Base-by-base conservation (phyloP, 257 asterid species). In the Cruciata laevipes region DNA sequence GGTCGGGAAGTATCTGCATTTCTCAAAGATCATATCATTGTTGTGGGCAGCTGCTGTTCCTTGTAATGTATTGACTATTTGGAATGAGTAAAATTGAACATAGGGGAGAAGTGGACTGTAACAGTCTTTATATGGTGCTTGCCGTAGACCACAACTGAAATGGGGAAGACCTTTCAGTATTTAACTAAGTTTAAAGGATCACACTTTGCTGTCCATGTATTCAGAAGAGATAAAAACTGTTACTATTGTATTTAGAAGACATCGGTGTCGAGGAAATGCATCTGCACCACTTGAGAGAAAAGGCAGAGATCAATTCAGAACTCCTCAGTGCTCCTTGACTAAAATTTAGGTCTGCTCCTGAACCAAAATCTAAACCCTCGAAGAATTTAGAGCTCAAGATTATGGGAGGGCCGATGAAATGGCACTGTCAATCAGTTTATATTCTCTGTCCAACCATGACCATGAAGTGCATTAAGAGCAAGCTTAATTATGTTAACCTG, bases 151-250 rank as follows among this genome's bases (percentile, higher is more conserved):
- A 85, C 69, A 63, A 60, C 61, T 75, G 87, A 9, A 68, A 68
- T 70, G 16, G 2, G 7, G 95, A 96, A 23, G 70, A 87, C 31
- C 0, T 78, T 6, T 52, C 89, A 67, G 13, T 76, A 5, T 83
- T 91, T 69, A 42, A 74, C 61, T 82, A 73, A 57, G 47, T 69
- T 66, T 25, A 52, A 40, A 35, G 80, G 61, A 12, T 53, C 76
- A 24, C 85, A 80, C 74, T 89, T 91, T 70, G 71, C 74, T 63
- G 89, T 85, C 57, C 79, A 75, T 0, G 64, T 84, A 58, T 81
- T 9, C 69, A 88, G 75, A 42, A 21, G 71, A 11, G 87, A 81
- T 69, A 83, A 63, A 67, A 44, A 63, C 61, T 79, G 71, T 35
- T 30, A 47, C n/a, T n/a, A n/a, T 14, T 56, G 18, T n/a, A 16